A percentile compares a stretch with the other conserved stretches of the same genome.
Evolutionary conservation across 306 rosid species (phyloP).

Genomic region (Medicago ruthenica): DNA sequence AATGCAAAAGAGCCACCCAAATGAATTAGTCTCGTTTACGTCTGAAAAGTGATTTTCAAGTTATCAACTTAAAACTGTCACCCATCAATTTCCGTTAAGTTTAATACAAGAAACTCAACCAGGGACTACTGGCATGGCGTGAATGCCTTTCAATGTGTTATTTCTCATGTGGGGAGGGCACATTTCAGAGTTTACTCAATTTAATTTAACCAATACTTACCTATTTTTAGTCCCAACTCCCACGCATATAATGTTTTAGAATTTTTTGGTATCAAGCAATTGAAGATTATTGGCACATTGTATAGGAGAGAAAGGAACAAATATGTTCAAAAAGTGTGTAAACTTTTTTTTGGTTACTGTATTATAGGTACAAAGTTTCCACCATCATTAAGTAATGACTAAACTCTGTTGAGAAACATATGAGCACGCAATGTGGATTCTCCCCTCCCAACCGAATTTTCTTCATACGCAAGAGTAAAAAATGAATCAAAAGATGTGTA

Average conservation of each 20-base stretch:
- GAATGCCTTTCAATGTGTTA: too few species aligned
- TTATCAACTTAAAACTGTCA: neutral
- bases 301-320: neutral
- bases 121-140: neutral
- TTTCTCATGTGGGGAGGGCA: neutral
- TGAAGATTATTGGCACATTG: neutral
- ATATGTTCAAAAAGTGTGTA: too few species aligned
- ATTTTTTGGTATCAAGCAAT: neutral
- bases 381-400: too few species aligned
- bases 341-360: too few species aligned
- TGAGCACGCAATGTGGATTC: too few species aligned
- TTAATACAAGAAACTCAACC: neutral
- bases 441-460: too few species aligned
- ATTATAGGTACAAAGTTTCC: too few species aligned
- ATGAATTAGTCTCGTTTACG: neutral
- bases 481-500: too few species aligned
- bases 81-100: neutral
- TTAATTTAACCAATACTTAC: neutral
- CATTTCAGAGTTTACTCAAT: neutral
- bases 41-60: neutral
- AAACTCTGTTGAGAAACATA: too few species aligned
- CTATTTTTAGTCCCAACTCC: neutral
- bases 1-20: neutral
- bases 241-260: neutral
- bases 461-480: too few species aligned